Evolutionary conservation across 208 protist species (phyloP), one percentile per base, ranked within the genome.

Genomic region (Leishmania turanica): DNA sequence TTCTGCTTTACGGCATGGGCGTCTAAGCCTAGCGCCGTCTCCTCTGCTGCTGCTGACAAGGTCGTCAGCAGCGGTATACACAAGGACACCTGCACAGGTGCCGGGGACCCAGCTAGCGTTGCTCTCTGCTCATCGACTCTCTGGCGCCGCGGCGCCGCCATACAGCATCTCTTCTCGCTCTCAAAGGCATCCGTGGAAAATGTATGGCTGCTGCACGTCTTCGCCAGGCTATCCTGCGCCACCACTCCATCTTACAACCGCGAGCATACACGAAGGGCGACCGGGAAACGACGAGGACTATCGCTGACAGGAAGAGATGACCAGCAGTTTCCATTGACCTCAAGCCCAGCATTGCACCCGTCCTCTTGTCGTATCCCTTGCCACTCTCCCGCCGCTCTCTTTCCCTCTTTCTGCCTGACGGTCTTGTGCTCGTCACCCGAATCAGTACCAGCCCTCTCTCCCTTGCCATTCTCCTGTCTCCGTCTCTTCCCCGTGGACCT

Each of bases 1-100:
- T 91, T 64, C 75, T 96, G 15, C 84, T 95, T 3, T 88, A 77
- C 70, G 80, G 78, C 73, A 77, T 91, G 54, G 83, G 81, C 68
- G 82, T 90, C 42, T 90, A 76, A 78, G 45, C 40, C 45, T 8
- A 3, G 3, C 4, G 4, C 31, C 19, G 8, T 51, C 45, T 51
- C 31, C 45, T 72, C 42, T 31, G 11, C 7, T n/a, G 3, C 68
- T 51, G 21, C 9, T 51, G 13, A 15, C 42, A 19, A 8, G 2
- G 11, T 7, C 0, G 68, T 21, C 9, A 34, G 34, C 0, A 31
- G 42, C 15, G 0, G 8, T n/a, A 42, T 17, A 34, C 1, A 51
- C 19, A 15, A 9, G 49, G 27, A 53, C 68, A 17, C 8, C 11
- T 34, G 24, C 42, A 19, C 8, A 66, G n/a, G n/a, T 7, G 11